Evolutionary conservation across 306 rosid genomes (phyloP), one percentile per base, ranked within the genome.

Genomic region (Vigna hirtella): DNA sequence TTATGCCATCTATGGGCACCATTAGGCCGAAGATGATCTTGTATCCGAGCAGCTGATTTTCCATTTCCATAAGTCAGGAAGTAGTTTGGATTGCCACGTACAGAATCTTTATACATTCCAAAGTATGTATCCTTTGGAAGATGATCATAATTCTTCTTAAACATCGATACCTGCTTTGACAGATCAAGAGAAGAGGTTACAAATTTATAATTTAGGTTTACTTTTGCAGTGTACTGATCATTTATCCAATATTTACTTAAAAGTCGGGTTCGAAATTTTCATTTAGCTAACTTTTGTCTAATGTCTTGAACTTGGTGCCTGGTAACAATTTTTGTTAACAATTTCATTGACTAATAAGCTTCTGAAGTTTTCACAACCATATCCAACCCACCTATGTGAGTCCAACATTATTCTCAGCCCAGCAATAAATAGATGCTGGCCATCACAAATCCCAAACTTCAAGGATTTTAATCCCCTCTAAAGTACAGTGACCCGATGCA

Each of bases 1-100:
- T 92, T 95, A 86, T 95, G 96, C 98, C 98, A 95, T 90, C 98
- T 92, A 83, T 95, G 98, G 61, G 98, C 98, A 79, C 98, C 98
- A 72, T 95, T 95, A 22, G 99, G 99, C 57, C 98, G 96, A 69
- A 95, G 99, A 84, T 92, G 98, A 84, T 91, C 90, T 82, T 89
- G 93, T 67, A 95, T 64, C 52, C 99, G 88, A 77, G 98, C 99
- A 84, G 80, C 99, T 43, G 99, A 81, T 89, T 95, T 95, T 84
- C 99, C 99, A 82, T 95, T 95, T 78, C 99, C 99, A 66, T 95
- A 95, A 61, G 99, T 95, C 86, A 95, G 82, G 81, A 95, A 95
- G 86, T 95, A 91, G 89, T 93, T 95, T 77, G 99, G 98, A 78
- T 95, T 92, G 14, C 98, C 97, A 20, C 96, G 98, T 22, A 92